phyloP scores from a whole-genome alignment of 2,329 filamentous ascomycete genomes.

The Diaporthe sp. region DNA sequence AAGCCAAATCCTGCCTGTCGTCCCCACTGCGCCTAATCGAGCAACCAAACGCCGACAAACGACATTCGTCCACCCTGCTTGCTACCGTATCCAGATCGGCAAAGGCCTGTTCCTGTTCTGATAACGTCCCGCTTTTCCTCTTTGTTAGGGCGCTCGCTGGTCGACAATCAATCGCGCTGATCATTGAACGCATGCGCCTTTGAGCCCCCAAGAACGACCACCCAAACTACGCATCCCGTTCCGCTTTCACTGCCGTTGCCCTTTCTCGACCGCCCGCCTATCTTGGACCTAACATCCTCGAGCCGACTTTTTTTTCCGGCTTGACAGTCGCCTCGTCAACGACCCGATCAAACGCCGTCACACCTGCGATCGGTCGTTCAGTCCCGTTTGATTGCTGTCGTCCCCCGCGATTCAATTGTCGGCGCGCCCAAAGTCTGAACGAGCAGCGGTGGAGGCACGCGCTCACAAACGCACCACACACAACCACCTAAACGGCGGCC shows the following conservation, averaged over 20 bases:
- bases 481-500: constrained; percentile 12
- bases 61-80: constrained; percentile 36
- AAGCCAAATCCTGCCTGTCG: constrained; percentile 23
- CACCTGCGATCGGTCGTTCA: not conserved
- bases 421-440: constrained; percentile 9
- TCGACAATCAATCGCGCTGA: constrained; percentile 38
- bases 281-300: constrained; percentile 31
- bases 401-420: constrained; percentile 22
- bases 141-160: constrained; percentile 42
- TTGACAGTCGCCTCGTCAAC: not conserved
- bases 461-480: not conserved
- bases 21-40: constrained; percentile 33
- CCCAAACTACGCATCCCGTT: constrained; percentile 32
- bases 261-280: constrained; percentile 30
- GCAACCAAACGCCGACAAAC: constrained; percentile 31
- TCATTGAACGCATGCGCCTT: constrained; percentile 35
- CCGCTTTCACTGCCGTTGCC: constrained; percentile 32
- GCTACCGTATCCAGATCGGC: constrained; percentile 37
- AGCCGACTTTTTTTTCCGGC: constrained; percentile 9
- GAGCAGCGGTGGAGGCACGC: constrained; percentile 33
- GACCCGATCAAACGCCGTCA: constrained; percentile 14
- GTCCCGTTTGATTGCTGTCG: not conserved
- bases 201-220: constrained; percentile 30
- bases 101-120: constrained; percentile 40
- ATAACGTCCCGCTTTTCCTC: constrained; percentile 43